Percentiles rank a stretch among this genome's conserved stretches.
phyloP scores from a whole-genome alignment of 495 filamentous ascomycete genomes.

The Podospora australis region DNA sequence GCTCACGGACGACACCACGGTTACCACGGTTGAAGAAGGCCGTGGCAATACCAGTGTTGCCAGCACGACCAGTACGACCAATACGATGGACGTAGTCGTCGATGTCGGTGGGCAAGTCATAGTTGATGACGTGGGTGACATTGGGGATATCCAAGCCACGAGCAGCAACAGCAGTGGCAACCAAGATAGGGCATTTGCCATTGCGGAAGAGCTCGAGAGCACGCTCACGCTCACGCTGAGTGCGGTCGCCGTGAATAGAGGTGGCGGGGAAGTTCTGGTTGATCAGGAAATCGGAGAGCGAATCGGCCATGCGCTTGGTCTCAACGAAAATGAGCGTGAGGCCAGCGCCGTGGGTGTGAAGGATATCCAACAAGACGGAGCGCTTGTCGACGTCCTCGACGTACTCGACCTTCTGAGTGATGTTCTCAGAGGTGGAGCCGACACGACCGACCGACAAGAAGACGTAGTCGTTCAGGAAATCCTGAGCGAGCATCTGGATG shows the following conservation, averaged over 20 bases:
- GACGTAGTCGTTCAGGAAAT: slow-evolving; percentile 97
- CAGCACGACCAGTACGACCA: slow-evolving; percentile 98
- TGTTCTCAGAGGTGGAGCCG: slow-evolving; percentile 99
- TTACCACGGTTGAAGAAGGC: slow-evolving; percentile 99
- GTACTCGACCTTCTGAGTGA: slow-evolving; percentile 97
- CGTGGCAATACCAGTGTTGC: slow-evolving; percentile 96
- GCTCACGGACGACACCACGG: slow-evolving; percentile 90
- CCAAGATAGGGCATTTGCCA: slow-evolving; percentile 88
- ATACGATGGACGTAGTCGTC: slow-evolving; percentile 99
- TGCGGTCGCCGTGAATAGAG: slow-evolving; percentile 95
- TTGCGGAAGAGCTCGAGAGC: slow-evolving; percentile 96
- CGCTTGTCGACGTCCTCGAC: slow-evolving; percentile 97
- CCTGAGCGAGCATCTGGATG: slow-evolving; percentile 96
- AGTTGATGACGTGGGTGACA: slow-evolving; percentile 97
- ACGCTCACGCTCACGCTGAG: slow-evolving; percentile 97
- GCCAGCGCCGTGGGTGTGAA: slow-evolving; percentile 88
- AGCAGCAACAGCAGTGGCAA: slow-evolving; percentile 94
- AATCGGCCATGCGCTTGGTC: slow-evolving; percentile 99
- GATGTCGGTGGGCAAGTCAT: slow-evolving; percentile 96
- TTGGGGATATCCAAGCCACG: slow-evolving; percentile 96
- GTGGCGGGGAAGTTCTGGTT: slow-evolving; percentile 98
- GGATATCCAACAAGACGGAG: slow-evolving; percentile 91
- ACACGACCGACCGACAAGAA: slow-evolving; percentile 98
- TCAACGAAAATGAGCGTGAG: slow-evolving; percentile 97
- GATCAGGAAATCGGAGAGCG: slow-evolving; percentile 93